A percentile compares a stretch with the other conserved stretches of the same genome.
phyloP scores from a whole-genome alignment of 163 green algal genomes.

The Chlamydomonas reinhardtii region DNA sequence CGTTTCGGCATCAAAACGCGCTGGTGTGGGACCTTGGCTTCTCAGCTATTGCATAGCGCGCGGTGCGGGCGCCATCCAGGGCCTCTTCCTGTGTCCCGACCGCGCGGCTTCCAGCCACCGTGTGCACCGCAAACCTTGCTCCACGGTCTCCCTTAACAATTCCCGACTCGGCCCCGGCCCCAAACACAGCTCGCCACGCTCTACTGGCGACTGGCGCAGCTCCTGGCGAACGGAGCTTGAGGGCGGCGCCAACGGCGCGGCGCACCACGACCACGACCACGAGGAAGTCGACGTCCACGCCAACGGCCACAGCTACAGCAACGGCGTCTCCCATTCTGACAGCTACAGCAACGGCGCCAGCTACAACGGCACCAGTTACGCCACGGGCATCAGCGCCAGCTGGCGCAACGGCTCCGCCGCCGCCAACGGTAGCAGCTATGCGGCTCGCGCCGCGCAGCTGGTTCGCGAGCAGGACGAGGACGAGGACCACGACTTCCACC shows the following conservation, averaged over 20 bases:
- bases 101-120: too few relatives aligned
- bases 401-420: too few relatives aligned
- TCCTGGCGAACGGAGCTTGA: constrained; percentile 26
- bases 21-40: too few relatives aligned
- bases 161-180: too few relatives aligned
- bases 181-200: constrained; percentile 3
- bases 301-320: not conserved
- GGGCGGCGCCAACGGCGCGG: not conserved
- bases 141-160: too few relatives aligned
- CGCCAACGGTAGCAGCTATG: not conserved
- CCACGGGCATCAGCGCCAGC: too few relatives aligned
- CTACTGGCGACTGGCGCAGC: not conserved
- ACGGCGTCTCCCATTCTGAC: not conserved
- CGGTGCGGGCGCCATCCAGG: too few relatives aligned
- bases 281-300: not conserved
- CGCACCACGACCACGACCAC: not conserved
- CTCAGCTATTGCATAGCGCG: too few relatives aligned
- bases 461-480: not conserved
- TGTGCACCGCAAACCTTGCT: too few relatives aligned
- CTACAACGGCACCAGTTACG: not conserved
- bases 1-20: too few relatives aligned
- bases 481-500: not conserved
- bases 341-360: not conserved
- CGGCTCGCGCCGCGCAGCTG: not conserved
- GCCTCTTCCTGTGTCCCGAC: too few relatives aligned